Base-by-base conservation (phyloP, 306 rosid genomes). In the Cucurbita moschata region DNA sequence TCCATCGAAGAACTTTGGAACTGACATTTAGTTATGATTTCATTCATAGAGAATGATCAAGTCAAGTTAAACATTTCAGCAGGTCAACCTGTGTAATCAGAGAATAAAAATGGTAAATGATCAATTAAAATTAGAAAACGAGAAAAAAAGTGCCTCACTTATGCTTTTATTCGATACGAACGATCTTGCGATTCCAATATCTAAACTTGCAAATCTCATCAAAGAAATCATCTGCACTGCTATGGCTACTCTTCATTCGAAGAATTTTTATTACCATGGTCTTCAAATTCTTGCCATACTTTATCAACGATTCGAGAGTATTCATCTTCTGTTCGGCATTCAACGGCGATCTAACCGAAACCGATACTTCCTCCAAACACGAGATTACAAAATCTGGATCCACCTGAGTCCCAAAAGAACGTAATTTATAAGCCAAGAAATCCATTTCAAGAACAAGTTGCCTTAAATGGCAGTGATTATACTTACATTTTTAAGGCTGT, bases 241-340 rank as follows among this genome's bases (percentile, higher is more conserved):
- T 91, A 71, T 91, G 92, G 66, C 81, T 78, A 83, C 97, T 89
- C 86, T 91, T 95, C 97, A 95, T 95, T 83, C 87, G 90, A 71
- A 88, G 88, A 82, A 95, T 89, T 88, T 88, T 91, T 73, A 95
- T 87, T 66, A 80, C 90, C 96, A 91, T 82, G 37, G 78, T 58
- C 88, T 83, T 88, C 11, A 95, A 57, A 80, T 81, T 88, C 79
- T 79, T 88, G 71, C 90, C 97, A 46, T 85, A 86, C 87, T 81
- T 95, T 42, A 91, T 53, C 73, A 95, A 79, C 26, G 97, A 95
- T 61, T 95, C 99, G 3, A 95, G 91, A 53, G 96, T 91, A 79
- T 63, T 84, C 86, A 95, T 91, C 84, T 95, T 95, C 75, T 91
- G 99, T 72, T 91, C 99, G 73, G 97, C 99, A 67, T 94, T 94